Evolutionary conservation across 139 green algal genomes (phyloP).

Genomic region (Micractinium conductrix): DNA sequence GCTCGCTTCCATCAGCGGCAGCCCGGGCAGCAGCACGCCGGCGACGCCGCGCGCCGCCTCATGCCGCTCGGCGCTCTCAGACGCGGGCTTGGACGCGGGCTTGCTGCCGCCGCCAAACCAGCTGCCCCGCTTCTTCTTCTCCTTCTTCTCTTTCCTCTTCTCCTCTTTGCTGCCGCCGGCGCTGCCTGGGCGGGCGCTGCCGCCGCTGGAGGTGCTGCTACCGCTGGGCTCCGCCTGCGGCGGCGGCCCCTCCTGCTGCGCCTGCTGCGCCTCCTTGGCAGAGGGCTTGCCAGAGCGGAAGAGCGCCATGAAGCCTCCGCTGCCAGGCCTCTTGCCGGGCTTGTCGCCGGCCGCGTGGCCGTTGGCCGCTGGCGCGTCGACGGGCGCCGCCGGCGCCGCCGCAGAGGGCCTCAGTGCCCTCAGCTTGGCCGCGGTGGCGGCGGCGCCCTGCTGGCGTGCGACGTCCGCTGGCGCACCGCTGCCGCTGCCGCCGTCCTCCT

Average conservation of each 20-base stretch:
- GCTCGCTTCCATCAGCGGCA: background rate
- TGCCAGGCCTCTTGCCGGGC: too few species aligned
- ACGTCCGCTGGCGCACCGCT: background rate
- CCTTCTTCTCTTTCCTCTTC: too few species aligned
- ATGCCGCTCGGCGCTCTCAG: too few species aligned
- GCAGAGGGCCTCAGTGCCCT: background rate
- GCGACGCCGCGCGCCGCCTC: background rate
- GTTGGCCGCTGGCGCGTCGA: background rate
- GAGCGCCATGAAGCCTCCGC: background rate
- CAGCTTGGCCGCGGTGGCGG: background rate
- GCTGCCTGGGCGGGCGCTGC: too few species aligned
- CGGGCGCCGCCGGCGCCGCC: background rate
- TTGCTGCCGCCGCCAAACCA: conserved; percentile 29
- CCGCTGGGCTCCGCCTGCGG: background rate
- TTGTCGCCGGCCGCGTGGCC: background rate
- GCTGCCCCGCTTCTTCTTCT: conserved; percentile 4
- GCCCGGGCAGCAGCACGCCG: conserved; percentile 19
- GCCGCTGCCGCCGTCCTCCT: background rate
- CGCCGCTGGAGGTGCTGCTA: background rate
- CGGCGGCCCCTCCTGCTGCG: background rate
- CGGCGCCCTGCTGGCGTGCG: background rate
- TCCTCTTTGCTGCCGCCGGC: conserved; percentile 14
- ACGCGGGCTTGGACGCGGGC: background rate
- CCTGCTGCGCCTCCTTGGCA: background rate
- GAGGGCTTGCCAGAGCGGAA: conserved; percentile 10